Evolutionary conservation across 192 early-diverging fungal genomes (phyloP).

Genomic region (Coemansia sp.): DNA sequence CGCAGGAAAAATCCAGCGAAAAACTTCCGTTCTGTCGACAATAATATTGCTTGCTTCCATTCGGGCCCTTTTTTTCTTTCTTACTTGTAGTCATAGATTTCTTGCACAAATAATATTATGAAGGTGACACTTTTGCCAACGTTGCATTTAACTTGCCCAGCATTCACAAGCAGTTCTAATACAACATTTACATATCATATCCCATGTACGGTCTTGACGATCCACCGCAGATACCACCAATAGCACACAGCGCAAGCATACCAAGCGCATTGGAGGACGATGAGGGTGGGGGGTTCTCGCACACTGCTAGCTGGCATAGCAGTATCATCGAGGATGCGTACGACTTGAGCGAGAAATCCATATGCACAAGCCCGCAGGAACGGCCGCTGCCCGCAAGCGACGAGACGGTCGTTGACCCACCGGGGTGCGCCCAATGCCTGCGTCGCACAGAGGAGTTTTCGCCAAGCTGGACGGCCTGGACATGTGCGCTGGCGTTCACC

Average conservation of each 20-base stretch:
- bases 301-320: constrained; percentile 10
- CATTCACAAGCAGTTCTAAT: not conserved
- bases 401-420: not conserved
- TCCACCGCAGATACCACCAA: not conserved
- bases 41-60: not conserved
- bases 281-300: not conserved
- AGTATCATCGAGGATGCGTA: not conserved
- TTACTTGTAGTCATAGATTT: not conserved
- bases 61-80: not conserved
- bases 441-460: not conserved
- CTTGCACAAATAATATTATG: not conserved
- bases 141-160: not conserved
- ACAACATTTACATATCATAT: not conserved
- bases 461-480: constrained; percentile 35
- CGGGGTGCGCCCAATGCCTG: not conserved
- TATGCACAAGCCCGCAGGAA: not conserved
- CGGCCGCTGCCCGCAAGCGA: not conserved
- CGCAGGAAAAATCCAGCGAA: not conserved
- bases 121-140: not conserved
- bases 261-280: not conserved
- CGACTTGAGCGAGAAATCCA: not conserved
- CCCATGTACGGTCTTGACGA: not conserved
- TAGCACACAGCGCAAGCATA: not conserved
- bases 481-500: constrained; percentile 34
- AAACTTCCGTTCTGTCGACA: not conserved